Evolutionary conservation across 495 filamentous ascomycete species (phyloP), one percentile per base, ranked within the genome.

Genomic region (Mycothermus thermophilus): DNA sequence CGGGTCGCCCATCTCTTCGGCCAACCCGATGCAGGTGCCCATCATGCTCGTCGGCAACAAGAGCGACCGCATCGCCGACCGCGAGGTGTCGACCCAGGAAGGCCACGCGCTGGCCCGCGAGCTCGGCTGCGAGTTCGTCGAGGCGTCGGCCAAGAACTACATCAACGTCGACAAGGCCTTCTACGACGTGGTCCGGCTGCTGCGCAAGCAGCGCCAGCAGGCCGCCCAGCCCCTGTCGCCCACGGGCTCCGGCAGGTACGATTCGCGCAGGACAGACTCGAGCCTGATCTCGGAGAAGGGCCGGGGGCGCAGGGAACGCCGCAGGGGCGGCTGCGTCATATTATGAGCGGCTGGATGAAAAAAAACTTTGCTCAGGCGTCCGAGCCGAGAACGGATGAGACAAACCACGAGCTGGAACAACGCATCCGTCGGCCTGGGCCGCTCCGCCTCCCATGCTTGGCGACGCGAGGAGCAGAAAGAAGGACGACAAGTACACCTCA

Each of bases 21-120:
- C 50, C 32, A 58, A 51, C 27, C 62, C 71, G 20, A 71, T 74
- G 20, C 79, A 80, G 8, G 83, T 87, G 2, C 90, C 90, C 12
- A 85, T 97, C 37, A 96, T 97, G 90, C 69, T 97, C 21, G 90
- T 97, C 18, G 90, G 92, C 24, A 96, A 97, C 62, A 97, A 97
- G 66, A 90, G 83, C 64, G 90, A 97, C 63, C 71, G 87, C 41
- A 83, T 90, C 12, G 88, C 88, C 10, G 92, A 97, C 59, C 74
- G 90, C 34, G 90, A 93, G 41, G 90, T 97, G 6, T 94, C 87
- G 1, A 92, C 86, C 18, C 90, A 97, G 54, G 90, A 97, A 61
- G 90, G 90, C 4, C 82, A 83, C 39, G 84, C 84, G 16, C 59
- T 96, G 13, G 92, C 90, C 25, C 80, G 84, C 51, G 83, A 94